Evolutionary conservation across 345 rosid genomes (phyloP), one percentile per base, ranked within the genome.

Genomic region (Orychophragmus violaceus): DNA sequence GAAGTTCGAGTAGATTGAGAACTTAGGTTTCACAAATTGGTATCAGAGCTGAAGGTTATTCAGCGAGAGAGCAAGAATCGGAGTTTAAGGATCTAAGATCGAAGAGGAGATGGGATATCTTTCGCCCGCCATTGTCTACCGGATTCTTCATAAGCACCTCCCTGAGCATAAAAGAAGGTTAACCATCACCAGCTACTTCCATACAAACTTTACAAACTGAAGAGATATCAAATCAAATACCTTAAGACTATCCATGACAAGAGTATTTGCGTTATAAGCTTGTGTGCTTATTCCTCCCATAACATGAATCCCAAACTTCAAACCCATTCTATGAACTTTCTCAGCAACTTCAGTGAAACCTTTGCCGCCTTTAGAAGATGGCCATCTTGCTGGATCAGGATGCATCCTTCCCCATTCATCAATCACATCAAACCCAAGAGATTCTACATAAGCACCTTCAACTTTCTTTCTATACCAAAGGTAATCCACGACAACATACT

Each of bases 401-500:
- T 85, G 75, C 83, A 83, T 42, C 67, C 97, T 84, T 59, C 99
- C 99, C 97, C 99, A 90, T 75, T 84, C 68, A 79, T 94, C 99
- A 74, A 90, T 90, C 51, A 90, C 99, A 81, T 94, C 98, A 24
- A 79, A 90, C 55, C 97, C 98, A 42, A 64, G 79, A 72, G 96
- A 84, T 64, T 88, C 90, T 9, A 61, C 72, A 41, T 69, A 71
- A 71, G 98, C 92, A 22, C 99, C 97, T 0, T 80, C 76, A 27
- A 84, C 97, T 70, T 84, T 87, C 72, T 76, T 79, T 62, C 97
- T 81, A 41, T 94, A 94, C 99, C 97, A 94, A 45, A 94, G 97
- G 82, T 86, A 94, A 78, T 94, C 95, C 68, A 90, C 92, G 77
- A 94, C 97, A 23, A 82, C 97, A 80, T 90, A 86, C 99, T 93